Conservation (phyloP, 768 basidiomycete species). For the Agaricus sinodeliciosus region DNA sequence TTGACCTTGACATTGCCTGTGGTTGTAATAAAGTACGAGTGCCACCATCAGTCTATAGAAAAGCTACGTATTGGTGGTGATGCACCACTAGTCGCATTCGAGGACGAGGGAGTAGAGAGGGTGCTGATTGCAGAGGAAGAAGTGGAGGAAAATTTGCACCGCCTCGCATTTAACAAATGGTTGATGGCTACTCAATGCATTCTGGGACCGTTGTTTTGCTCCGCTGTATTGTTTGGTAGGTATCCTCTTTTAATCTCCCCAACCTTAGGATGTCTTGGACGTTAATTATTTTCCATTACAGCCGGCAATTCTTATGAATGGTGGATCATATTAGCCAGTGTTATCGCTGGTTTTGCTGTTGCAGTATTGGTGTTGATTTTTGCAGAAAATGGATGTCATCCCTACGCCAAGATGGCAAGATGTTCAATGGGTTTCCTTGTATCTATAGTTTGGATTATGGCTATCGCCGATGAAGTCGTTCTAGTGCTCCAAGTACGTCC, state of each 20-base stretch:
- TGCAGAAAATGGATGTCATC: conserved; percentile 51
- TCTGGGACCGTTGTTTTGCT: conserved; percentile 75
- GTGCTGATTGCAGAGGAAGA: conserved; percentile 70
- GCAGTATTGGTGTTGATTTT: conserved; percentile 54
- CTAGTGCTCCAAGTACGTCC: conserved; percentile 71
- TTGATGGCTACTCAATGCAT: conserved; percentile 80
- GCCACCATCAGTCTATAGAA: conserved; percentile 27
- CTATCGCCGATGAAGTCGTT: conserved; percentile 94
- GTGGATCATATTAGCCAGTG: conserved; percentile 50
- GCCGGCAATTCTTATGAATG: conserved; percentile 37
- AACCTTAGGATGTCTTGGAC: background rate
- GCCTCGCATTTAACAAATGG: conserved; percentile 70
- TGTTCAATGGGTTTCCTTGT: conserved; percentile 91
- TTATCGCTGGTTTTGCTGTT: conserved; percentile 45
- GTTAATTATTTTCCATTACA: conserved; percentile 18
- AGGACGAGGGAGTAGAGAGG: conserved; percentile 68
- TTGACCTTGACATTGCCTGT: conserved; percentile 91
- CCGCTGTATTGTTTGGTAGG: conserved; percentile 72
- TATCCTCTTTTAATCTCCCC: conserved; percentile 10
- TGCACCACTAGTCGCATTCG: conserved; percentile 56
- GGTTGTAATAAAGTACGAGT: conserved; percentile 57
- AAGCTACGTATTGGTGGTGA: conserved; percentile 31
- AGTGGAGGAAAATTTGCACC: conserved; percentile 62
- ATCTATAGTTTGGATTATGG: conserved; percentile 96
- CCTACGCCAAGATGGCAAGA: conserved; percentile 55